Percentiles rank a stretch among this genome's conserved stretches.
Conservation (phyloP, 2,329 filamentous ascomycete species). For the Aspergillus pseudotamarii region DNA sequence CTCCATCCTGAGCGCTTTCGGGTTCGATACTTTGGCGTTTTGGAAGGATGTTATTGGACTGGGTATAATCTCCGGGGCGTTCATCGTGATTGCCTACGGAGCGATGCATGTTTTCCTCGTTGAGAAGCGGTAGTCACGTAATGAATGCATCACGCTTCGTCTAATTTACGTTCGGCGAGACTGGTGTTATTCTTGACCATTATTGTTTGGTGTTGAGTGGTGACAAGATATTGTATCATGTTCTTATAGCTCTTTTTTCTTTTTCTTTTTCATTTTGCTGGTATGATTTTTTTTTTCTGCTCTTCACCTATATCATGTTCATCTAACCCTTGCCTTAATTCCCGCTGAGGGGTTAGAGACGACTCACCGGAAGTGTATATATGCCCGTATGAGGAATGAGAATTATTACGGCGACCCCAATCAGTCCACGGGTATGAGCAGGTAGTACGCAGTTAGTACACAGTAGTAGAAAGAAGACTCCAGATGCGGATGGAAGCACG, state of each 20-base stretch:
- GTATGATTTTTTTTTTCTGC: neutral
- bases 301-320: neutral
- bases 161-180: neutral
- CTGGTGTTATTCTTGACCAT: neutral
- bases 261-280: neutral
- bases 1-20: conserved; percentile 90
- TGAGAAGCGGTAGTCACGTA: conserved; percentile 69
- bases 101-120: conserved; percentile 94
- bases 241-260: neutral
- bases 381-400: conserved; percentile 1
- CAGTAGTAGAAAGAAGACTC: conserved; percentile 15
- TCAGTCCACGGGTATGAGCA: neutral
- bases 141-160: neutral
- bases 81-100: conserved; percentile 83
- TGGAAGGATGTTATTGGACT: conserved; percentile 84
- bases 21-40: conserved; percentile 83
- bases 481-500: conserved; percentile 24
- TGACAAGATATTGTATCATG: neutral
- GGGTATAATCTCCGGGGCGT: conserved; percentile 77
- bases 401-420: neutral
- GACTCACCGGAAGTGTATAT: conserved; percentile 14
- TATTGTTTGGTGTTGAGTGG: neutral
- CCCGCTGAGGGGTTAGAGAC: neutral
- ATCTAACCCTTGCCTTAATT: neutral
- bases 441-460: too few relatives aligned